phyloP scores from a whole-genome alignment of 139 green algal genomes.

The Auxenochlorella pyrenoidosa region DNA sequence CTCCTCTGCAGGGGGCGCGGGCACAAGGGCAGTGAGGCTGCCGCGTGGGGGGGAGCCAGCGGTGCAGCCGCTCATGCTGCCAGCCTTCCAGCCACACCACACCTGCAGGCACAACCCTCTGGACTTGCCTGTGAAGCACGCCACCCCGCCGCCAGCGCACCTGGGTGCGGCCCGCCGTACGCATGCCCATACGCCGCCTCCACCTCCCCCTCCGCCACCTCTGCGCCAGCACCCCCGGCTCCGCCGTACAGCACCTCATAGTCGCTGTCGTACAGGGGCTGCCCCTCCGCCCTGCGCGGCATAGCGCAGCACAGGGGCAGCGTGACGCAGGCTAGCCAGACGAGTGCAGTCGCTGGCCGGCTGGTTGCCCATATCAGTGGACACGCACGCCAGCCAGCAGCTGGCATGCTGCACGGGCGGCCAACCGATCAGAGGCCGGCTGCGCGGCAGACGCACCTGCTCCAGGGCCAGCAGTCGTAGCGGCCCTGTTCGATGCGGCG shows the following conservation, averaged over 20 bases:
- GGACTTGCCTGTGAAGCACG: no score
- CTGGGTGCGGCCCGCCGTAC: neutral
- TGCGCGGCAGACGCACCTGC: constrained; percentile 9
- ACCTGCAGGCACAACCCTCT: neutral
- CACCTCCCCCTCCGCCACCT: constrained; percentile 18
- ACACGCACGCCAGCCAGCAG: no score
- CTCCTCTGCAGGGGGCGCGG: neutral
- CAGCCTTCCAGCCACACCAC: no score
- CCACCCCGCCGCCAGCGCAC: neutral
- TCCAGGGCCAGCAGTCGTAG: constrained; percentile 76
- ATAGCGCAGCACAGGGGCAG: no score
- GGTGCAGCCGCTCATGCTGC: no score
- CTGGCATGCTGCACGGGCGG: neutral
- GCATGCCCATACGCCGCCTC: constrained; percentile 13
- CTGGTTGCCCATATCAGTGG: neutral
- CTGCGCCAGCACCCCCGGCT: neutral
- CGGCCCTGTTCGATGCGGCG: constrained; percentile 60
- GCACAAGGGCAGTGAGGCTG: neutral
- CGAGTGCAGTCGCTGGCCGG: neutral
- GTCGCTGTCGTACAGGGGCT: constrained; percentile 33
- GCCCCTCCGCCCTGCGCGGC: constrained; percentile 3
- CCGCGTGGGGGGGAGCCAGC: no score
- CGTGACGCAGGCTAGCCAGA: no score
- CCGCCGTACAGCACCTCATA: constrained; percentile 3
- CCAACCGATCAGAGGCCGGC: neutral